Base-by-base conservation (phyloP, 2,329 filamentous ascomycete species). In the Bipolaris bicolor region DNA sequence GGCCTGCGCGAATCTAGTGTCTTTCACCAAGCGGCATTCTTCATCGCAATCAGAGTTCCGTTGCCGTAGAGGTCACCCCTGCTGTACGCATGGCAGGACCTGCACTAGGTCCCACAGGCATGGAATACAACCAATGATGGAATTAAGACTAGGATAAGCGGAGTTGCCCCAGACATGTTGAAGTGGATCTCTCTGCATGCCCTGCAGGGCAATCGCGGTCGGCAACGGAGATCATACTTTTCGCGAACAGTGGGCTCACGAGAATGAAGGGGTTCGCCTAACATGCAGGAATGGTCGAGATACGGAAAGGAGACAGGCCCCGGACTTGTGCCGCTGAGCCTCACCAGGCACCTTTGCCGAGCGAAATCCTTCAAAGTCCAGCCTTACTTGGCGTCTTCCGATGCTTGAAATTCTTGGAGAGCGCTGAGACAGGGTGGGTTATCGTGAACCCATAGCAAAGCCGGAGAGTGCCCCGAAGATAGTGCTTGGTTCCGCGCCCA, bases 91-190 rank as follows among this genome's bases (percentile, higher is more conserved):
- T 49, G 22, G 33, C 31, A 58, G 7, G 29, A 20, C 48, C 22
- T 50, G 51, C 47, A 52, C 55, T 58, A 61, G 45, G 50, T 50
- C 52, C 39, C n/a, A 49, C 40, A 24, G 37, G 39, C 16, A n/a
- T 24, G 26, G 51, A 34, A 36, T 40, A 29, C 43, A 10, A 18
- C 55, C 55, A 58, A 58, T 58, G 37, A 33, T 47, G 24, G 13
- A 39, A 36, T 24, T 49, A 55, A 52, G 43, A 58, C 51, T 40
- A 47, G 26, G 43, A n/a, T 26, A 37, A 45, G 45, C 46, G 33
- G 40, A 40, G 41, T 39, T 51, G 51, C 48, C 47, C 44, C 55
- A 56, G 36, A 49, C 34, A n/a, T 29, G 31, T 31, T 50, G 39
- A 47, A 51, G 53, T 52, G 44, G 54, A 34, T 26, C 39, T 36